Conservation (phyloP, 2,329 filamentous ascomycete species). For the Lasiodiplodia sp. region DNA sequence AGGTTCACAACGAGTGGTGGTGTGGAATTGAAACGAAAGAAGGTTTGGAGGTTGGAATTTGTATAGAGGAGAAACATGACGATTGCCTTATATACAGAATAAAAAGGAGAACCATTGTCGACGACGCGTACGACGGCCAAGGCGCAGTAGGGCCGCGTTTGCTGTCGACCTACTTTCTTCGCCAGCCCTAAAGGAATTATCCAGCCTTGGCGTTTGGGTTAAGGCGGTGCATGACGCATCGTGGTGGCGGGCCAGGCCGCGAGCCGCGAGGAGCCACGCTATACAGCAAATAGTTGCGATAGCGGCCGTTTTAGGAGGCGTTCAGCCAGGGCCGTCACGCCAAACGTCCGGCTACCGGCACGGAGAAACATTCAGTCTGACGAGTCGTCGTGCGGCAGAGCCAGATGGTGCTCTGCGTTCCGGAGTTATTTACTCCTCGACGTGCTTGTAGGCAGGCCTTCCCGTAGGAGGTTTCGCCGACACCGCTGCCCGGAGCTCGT, state of each 20-base stretch:
- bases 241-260: slow-evolving; percentile 3
- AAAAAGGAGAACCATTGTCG: background rate
- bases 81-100: background rate
- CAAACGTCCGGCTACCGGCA: background rate
- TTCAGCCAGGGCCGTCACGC: background rate
- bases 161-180: background rate
- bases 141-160: slow-evolving; percentile 20
- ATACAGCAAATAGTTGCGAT: background rate
- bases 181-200: background rate
- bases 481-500: background rate
- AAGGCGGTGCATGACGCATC: slow-evolving; percentile 8
- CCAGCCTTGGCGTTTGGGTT: slow-evolving; percentile 7
- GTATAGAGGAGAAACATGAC: background rate
- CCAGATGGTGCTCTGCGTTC: background rate
- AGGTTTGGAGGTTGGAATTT: background rate
- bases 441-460: background rate
- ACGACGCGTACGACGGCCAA: slow-evolving; percentile 14
- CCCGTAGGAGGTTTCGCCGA: background rate
- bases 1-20: background rate
- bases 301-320: background rate
- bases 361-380: background rate
- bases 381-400: background rate
- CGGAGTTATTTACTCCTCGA: background rate
- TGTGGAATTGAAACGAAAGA: too few species aligned
- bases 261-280: background rate